Conservation (phyloP, 306 rosid genomes). For the Quercus bicolor region DNA sequence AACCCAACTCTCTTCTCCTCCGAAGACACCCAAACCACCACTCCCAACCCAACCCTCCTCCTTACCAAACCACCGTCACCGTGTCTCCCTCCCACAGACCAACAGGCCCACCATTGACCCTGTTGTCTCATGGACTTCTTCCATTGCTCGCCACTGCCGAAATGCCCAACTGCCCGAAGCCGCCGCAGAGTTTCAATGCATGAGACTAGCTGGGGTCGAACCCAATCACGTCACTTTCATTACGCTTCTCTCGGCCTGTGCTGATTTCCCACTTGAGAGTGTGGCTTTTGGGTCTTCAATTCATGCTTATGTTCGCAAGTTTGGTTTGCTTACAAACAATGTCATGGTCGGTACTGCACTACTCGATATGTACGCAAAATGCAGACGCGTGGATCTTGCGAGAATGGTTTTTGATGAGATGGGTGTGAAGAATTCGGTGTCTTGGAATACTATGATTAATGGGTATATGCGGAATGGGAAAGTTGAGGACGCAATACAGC, state of each 20-base stretch:
- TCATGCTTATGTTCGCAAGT: slow-evolving; percentile 55
- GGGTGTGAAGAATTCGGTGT: slow-evolving; percentile 49
- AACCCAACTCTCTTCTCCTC: slow-evolving; percentile 28
- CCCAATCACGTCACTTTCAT: slow-evolving; percentile 71
- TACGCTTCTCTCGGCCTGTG: slow-evolving; percentile 73
- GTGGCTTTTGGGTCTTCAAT: slow-evolving; percentile 46
- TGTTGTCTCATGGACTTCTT: slow-evolving; percentile 67
- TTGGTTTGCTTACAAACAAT: slow-evolving; percentile 46
- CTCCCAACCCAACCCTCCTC: slow-evolving; percentile 17
- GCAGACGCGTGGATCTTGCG: slow-evolving; percentile 38
- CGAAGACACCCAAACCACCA: slow-evolving; percentile 22
- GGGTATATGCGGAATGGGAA: slow-evolving; percentile 69
- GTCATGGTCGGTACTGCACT: slow-evolving; percentile 86
- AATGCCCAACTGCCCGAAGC: slow-evolving; percentile 61
- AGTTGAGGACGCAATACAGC: slow-evolving; percentile 38
- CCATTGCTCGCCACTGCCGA: slow-evolving; percentile 62
- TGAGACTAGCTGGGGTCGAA: slow-evolving; percentile 57
- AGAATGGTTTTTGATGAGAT: slow-evolving; percentile 55
- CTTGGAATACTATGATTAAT: slow-evolving; percentile 82
- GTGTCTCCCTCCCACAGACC: slow-evolving; percentile 21
- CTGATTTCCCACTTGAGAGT: slow-evolving; percentile 37
- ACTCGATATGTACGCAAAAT: slow-evolving; percentile 74
- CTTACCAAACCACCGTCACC: slow-evolving; percentile 20
- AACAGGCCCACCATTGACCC: slow-evolving; percentile 30
- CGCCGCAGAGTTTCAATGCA: slow-evolving; percentile 44